phyloP scores from a whole-genome alignment of 805 yeast genomes.

The Wickerhamiella azyma region DNA sequence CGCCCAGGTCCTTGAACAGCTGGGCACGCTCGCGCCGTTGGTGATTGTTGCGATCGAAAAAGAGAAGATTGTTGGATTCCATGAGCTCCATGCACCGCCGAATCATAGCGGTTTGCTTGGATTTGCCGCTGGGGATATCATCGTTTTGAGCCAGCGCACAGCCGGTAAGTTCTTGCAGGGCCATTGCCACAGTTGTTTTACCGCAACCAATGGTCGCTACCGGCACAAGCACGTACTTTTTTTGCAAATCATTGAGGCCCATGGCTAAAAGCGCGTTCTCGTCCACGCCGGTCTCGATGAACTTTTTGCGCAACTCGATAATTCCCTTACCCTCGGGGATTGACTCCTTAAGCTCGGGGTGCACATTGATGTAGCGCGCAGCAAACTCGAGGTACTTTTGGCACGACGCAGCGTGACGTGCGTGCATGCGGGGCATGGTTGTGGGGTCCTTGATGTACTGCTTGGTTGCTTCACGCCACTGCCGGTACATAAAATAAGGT shows the following conservation, averaged over 20 bases:
- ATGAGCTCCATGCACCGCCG: constrained; percentile 22
- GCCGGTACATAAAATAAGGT: constrained; percentile 83
- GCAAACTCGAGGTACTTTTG: constrained; percentile 58
- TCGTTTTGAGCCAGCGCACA: constrained; percentile 81
- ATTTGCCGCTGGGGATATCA: constrained; percentile 30
- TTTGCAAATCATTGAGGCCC: constrained; percentile 23
- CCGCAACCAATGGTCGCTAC: constrained; percentile 92
- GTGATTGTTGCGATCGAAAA: constrained; percentile 79
- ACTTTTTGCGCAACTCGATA: constrained; percentile 54
- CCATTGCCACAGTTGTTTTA: constrained; percentile 67
- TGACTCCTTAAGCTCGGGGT: constrained; percentile 34
- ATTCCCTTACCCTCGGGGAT: constrained; percentile 50
- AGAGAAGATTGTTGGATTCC: constrained; percentile 35
- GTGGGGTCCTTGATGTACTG: constrained; percentile 28
- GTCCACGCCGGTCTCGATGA: constrained; percentile 40
- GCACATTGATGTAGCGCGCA: constrained; percentile 36
- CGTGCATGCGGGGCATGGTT: constrained; percentile 19
- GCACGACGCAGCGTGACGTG: constrained; percentile 46
- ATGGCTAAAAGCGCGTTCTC: constrained; percentile 47
- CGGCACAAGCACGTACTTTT: constrained; percentile 58
- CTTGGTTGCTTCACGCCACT: constrained; percentile 78
- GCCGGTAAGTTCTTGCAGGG: constrained; percentile 42
- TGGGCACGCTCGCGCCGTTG: constrained; percentile 53
- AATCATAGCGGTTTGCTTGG: constrained; percentile 24
- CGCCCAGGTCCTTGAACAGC: constrained; percentile 41